Conservation (phyloP, 805 yeast genomes). For the Nakazawaea ishiwadae region DNA sequence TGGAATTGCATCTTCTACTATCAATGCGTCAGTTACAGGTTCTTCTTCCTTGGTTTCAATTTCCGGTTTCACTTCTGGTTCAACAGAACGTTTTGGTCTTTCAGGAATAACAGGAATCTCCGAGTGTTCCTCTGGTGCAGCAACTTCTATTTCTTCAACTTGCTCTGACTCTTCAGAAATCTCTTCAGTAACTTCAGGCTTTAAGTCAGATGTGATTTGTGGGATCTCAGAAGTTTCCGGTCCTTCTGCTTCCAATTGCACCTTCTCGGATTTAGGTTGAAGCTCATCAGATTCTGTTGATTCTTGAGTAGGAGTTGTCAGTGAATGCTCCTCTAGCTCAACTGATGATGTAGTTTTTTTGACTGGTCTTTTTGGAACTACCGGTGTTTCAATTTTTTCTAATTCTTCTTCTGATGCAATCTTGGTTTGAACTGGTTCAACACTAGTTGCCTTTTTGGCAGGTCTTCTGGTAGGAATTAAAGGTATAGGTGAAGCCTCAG, state of each 20-base stretch:
- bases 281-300: background rate
- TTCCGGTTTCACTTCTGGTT: conserved; percentile 4
- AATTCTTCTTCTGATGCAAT: background rate
- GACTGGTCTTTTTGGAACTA: background rate
- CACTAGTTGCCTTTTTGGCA: background rate
- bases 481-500: background rate
- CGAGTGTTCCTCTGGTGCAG: background rate
- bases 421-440: background rate
- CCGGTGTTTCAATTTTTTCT: background rate
- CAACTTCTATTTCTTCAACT: too few relatives aligned
- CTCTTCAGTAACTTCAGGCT: too few relatives aligned
- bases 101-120: conserved; percentile 24
- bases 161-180: too few relatives aligned
- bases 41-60: background rate
- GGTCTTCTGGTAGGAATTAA: conserved; percentile 3
- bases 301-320: background rate
- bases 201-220: too few relatives aligned
- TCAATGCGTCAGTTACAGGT: conserved; percentile 2
- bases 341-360: background rate
- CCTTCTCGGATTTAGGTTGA: too few relatives aligned
- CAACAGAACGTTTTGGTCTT: conserved; percentile 20
- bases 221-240: too few relatives aligned
- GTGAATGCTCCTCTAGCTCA: too few relatives aligned
- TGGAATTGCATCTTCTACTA: conserved; percentile 7
- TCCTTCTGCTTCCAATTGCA: too few relatives aligned